phyloP scores from a whole-genome alignment of 2,329 filamentous ascomycete species.

The Fusarium brevicatenulatum region DNA sequence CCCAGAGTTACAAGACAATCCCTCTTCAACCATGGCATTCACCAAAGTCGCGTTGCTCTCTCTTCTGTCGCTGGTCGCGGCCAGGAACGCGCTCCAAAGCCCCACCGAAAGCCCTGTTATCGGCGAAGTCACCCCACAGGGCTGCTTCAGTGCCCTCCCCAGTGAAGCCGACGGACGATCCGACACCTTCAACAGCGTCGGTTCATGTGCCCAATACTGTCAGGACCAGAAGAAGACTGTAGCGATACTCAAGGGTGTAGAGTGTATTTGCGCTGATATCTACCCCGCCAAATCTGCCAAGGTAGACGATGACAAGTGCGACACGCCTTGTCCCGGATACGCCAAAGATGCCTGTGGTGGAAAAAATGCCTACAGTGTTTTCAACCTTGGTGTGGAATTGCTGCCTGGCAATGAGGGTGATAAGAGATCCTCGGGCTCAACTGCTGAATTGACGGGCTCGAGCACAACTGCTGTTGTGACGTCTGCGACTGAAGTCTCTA shows the following conservation, averaged over 20 bases:
- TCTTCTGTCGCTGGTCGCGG: background rate
- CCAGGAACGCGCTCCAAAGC: slow-evolving; percentile 49
- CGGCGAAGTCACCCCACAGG: slow-evolving; percentile 10
- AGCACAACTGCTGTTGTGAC: background rate
- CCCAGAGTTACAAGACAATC: background rate
- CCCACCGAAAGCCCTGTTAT: background rate
- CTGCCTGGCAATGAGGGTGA: background rate
- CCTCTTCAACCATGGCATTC: background rate
- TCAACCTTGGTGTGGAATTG: slow-evolving; percentile 12
- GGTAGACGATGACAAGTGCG: slow-evolving; percentile 27
- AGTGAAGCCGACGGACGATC: background rate
- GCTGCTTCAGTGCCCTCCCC: slow-evolving; percentile 29
- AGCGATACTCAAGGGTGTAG: background rate
- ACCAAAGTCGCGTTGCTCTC: background rate
- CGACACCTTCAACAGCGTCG: background rate
- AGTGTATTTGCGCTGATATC: slow-evolving; percentile 26
- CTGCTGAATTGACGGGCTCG: background rate
- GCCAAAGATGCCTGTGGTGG: slow-evolving; percentile 20
- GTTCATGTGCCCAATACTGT: background rate
- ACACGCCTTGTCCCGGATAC: slow-evolving; percentile 25
- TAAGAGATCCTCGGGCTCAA: background rate
- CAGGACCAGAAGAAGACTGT: background rate
- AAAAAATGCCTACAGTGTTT: slow-evolving; percentile 12
- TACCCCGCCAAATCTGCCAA: slow-evolving; percentile 16
- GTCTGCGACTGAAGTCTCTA: background rate